Evolutionary conservation across 2,329 filamentous ascomycete genomes (phyloP), one percentile per base, ranked within the genome.

Genomic region (Exophiala mesophila): DNA sequence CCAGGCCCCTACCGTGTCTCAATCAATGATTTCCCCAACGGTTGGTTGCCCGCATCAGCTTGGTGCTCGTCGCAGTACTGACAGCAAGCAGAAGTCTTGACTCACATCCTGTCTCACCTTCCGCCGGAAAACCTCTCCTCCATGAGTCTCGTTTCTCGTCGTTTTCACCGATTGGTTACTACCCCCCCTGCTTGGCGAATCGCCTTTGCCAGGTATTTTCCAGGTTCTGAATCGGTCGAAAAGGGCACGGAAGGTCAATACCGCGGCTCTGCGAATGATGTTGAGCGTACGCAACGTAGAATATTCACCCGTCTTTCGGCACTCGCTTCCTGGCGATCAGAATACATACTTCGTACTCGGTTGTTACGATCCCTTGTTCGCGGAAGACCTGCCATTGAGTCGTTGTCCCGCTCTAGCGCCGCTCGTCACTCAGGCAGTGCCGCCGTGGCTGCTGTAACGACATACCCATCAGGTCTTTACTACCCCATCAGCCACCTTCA

Each of bases 171-270:
- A 39, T 72, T 97, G 29, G 84, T 97, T 42, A 95, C 88, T 3
- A 90, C 86, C 1, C 87, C 89, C 12, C 88, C 96, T 66, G 88
- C 88, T 5, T 97, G 90, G 90, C 81, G 88, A 50, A 85, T 88
- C 60, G 90, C 89, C 4, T 97, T 97, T 60, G 77, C 87, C 55
- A 87, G 89, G 49, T 90, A 82, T 66, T 98, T 97, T 56, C 87
- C 87, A 0, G 88, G 85, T 1, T 78, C 83, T 17, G 77, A 83
- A 57, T 73, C 73, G 4, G 59, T 81, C 34, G 61, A 67, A 29
- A 59, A 31, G 20, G 35, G 26, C 12, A 66, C 42, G 60, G 62
- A 26, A 57, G 56, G 10, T 63, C 64, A 15, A 56, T 65, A 1
- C 67, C 67, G 54, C 68, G 37, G 43, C 10, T 23, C 41, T 3